Base-by-base conservation (phyloP, 2,329 filamentous ascomycete species). In the Ceratocystis harringtonii region DNA sequence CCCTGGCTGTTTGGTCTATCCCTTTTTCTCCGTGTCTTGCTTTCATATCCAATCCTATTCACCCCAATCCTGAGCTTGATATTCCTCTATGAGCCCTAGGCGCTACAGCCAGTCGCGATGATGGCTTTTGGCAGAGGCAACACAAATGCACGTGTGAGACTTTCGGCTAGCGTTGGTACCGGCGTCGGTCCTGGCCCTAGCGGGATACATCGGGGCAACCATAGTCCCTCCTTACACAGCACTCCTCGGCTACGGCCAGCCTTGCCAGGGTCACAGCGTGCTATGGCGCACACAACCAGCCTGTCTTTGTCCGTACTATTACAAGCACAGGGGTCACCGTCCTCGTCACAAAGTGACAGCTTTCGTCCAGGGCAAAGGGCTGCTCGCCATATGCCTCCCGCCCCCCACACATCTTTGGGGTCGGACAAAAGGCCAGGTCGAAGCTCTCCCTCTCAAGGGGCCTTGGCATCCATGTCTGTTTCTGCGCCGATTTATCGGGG, bases 111-210 rank as follows among this genome's bases (percentile, higher is more conserved):
- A 44, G 15, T 32, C 48, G 30, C n/a, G 25, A 63, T 63, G 28
- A 65, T 65, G 64, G 64, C 57, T 6, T 62, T 65, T 50, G 45
- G 44, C 19, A 58, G 58, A 52, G 36, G 57, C 30, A 65, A 65
- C 28, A 32, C 43, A 25, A 65, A 62, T 45, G 64, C 43, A 30
- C 45, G 43, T 25, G 58, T 50, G 58, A 65, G 57, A 32, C 64
- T 65, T 36, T 52, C 57, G 3, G 22, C 64, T 44, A 8, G 28
- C 12, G 36, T 41, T 41, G 36, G 36, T 15, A 41, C 36, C 12
- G 10, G 36, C 12, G 36, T 41, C 4, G 10, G 36, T 15, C n/a
- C 58, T 55, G 12, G 28, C 52, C 22, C 52, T 30, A 57, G 22
- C 52, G 12, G 52, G 28, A 32, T n/a, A 57, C 30, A 30, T 28